Evolutionary conservation across 1,284 basidiomycete species (phyloP), one percentile per base, ranked within the genome.

Genomic region (Sphagnurus paluster): DNA sequence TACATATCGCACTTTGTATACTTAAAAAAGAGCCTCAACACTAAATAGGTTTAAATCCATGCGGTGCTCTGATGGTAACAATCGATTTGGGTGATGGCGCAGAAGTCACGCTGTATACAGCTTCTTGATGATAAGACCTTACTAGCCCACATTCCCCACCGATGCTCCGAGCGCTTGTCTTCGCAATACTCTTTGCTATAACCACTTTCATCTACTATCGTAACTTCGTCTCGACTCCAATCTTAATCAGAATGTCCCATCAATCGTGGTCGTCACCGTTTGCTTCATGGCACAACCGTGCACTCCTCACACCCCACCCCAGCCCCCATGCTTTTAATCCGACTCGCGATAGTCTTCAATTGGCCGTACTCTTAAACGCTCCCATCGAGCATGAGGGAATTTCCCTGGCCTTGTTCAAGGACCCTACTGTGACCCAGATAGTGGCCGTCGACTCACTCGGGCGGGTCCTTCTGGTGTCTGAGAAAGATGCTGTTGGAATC

Each of bases 361-460:
- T 75, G 34, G 65, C 63, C 4, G 67, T 69, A 23, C 62, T 74
- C 10, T 62, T 65, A 23, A 72, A 71, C 54, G 61, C 67, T 1
- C 71, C 60, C 9, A 66, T 64, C 2, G 67, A 71, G 35, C 63
- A 59, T 6, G 65, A 72, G 38, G 72, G 70, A 25, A 72, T 77
- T 56, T 71, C 70, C 0, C 58, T 74, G 25, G 71, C 74, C 5
- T 52, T 77, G 2, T 76, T 77, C 61, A 33, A 35, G 4, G 55
- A 62, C 44, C 21, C 14, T 5, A 26, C 16, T 7, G 36, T 43
- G 13, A 44, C 42, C 11, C 52, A 58, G 29, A 52, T 54, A 6
- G 57, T 74, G 41, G 72, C 69, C 2, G 62, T 77, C 25, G 71
- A 75, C 50, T 64, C 68, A 11, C 53, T 60, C 23, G 76, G 74